These are phyloP conservation scores for Kalaharituber pfeilii DNA, from an alignment of 2,329 filamentous ascomycete species.

Conservation along the genomic window DNA sequence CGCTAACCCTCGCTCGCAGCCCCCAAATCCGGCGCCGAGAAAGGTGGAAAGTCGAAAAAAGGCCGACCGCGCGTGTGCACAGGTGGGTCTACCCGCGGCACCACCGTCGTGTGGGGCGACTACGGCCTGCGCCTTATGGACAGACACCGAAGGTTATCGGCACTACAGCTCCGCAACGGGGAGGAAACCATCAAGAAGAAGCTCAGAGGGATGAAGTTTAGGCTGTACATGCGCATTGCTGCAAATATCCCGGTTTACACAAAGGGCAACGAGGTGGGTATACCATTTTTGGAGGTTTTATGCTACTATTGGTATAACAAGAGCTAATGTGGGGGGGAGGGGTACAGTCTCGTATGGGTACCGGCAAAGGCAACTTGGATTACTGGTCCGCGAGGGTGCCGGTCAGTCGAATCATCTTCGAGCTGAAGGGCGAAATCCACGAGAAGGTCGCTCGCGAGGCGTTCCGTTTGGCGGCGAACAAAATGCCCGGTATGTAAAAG, in stretches of 20 bases:
- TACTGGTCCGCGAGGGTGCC: conserved; percentile 85
- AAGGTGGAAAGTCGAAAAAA: conserved; percentile 10
- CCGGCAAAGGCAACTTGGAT: conserved; percentile 94
- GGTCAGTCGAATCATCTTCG: conserved; percentile 81
- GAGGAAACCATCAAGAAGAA: conserved; percentile 85
- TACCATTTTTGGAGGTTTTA: too few species aligned
- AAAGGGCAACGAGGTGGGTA: conserved; percentile 68
- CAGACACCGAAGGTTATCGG: conserved; percentile 78
- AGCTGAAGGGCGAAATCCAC: conserved; percentile 79
- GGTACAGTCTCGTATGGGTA: conserved; percentile 77
- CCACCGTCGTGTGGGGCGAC: conserved; percentile 90
- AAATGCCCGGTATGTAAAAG: conserved; percentile 60
- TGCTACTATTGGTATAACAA: neutral
- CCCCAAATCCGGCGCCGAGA: conserved; percentile 13
- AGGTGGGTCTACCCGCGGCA: conserved; percentile 78
- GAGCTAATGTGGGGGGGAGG: neutral
- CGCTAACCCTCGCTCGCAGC: conserved; percentile 5
- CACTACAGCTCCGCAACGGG: conserved; percentile 70
- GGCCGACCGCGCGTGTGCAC: conserved; percentile 51
- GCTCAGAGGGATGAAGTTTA: conserved; percentile 78
- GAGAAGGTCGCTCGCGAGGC: conserved; percentile 89
- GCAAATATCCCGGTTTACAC: conserved; percentile 93
- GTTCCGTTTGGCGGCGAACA: conserved; percentile 83
- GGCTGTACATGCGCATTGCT: conserved; percentile 74
- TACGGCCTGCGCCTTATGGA: conserved; percentile 88